These are phyloP conservation scores for Lachancea sp. DNA, from an alignment of 805 yeast species.

Conservation along the genomic window DNA sequence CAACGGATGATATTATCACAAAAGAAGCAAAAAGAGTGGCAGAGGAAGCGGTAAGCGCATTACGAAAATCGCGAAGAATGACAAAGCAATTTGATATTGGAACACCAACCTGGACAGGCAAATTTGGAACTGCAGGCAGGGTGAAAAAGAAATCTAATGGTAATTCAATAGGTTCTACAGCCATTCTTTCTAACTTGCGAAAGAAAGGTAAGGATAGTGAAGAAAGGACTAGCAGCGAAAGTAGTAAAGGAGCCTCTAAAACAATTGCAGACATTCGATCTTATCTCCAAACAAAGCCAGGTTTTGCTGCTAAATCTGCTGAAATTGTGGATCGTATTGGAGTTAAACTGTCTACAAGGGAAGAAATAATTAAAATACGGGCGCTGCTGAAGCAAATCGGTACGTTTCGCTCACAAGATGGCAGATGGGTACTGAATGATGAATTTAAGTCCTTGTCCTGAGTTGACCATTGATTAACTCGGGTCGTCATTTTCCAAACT, in stretches of 20 bases:
- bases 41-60: slow-evolving; percentile 45
- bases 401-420: slow-evolving; percentile 50
- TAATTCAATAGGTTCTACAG: slow-evolving; percentile 17
- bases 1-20: slow-evolving; percentile 39
- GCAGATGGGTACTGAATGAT: slow-evolving; percentile 61
- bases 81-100: slow-evolving; percentile 49
- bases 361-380: slow-evolving; percentile 55
- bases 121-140: slow-evolving; percentile 78
- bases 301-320: slow-evolving; percentile 42
- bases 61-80: slow-evolving; percentile 47
- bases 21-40: slow-evolving; percentile 56
- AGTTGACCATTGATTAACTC: too few species aligned
- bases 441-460: slow-evolving; percentile 40
- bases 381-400: slow-evolving; percentile 66
- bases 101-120: slow-evolving; percentile 95
- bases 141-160: slow-evolving; percentile 24
- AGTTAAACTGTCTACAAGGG: slow-evolving; percentile 39
- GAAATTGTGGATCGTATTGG: slow-evolving; percentile 39
- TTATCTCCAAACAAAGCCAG: slow-evolving; percentile 14
- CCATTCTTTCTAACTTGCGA: slow-evolving; percentile 23
- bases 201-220: slow-evolving; percentile 1
- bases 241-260: neutral
- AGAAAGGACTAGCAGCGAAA: neutral
- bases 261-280: neutral
- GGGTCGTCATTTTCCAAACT: too few species aligned